These are phyloP conservation scores for Termitomyces sp. DNA, from an alignment of 768 basidiomycete species.

Conservation along the genomic window DNA sequence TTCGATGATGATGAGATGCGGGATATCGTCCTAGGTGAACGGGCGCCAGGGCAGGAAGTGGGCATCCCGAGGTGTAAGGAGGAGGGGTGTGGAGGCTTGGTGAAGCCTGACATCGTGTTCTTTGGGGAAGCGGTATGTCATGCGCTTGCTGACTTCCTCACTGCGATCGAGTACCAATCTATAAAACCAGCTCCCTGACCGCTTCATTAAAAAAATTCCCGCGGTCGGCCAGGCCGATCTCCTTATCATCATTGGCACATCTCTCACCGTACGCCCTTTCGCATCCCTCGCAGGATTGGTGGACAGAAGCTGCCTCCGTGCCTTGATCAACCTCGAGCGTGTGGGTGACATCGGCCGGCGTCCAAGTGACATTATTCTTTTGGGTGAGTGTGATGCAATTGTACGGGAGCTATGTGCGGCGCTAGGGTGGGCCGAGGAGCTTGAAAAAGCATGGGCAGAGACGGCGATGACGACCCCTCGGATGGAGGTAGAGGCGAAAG, in stretches of 20 bases:
- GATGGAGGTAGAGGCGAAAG: constrained; percentile 17
- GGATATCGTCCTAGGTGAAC: constrained; percentile 13
- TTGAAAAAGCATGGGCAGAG: constrained; percentile 48
- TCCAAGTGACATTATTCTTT: constrained; percentile 54
- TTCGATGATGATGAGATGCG: constrained; percentile 70
- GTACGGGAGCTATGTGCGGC: constrained; percentile 56
- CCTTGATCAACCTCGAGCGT: constrained; percentile 84
- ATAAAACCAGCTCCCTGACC: constrained; percentile 57
- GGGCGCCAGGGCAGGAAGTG: constrained; percentile 30
- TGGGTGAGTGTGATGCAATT: constrained; percentile 70
- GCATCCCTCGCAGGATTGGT: constrained; percentile 67
- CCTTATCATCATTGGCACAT: constrained; percentile 88
- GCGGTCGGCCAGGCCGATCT: constrained; percentile 69
- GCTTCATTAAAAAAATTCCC: constrained; percentile 56
- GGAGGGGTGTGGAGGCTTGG: constrained; percentile 57
- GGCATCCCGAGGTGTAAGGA: constrained; percentile 59
- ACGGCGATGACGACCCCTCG: constrained; percentile 28
- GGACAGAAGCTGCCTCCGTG: constrained; percentile 56
- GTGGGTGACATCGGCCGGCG: constrained; percentile 63
- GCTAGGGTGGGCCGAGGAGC: constrained; percentile 72
- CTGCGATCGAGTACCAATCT: background rate
- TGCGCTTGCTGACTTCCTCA: background rate
- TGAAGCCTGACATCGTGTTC: constrained; percentile 95
- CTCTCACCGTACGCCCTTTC: constrained; percentile 83
- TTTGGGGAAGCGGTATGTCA: constrained; percentile 73